A percentile compares a stretch with the other conserved stretches of the same genome.
Evolutionary conservation across 1,139 yeast species (phyloP).

Genomic region (Geotrichum citri-aurantii): DNA sequence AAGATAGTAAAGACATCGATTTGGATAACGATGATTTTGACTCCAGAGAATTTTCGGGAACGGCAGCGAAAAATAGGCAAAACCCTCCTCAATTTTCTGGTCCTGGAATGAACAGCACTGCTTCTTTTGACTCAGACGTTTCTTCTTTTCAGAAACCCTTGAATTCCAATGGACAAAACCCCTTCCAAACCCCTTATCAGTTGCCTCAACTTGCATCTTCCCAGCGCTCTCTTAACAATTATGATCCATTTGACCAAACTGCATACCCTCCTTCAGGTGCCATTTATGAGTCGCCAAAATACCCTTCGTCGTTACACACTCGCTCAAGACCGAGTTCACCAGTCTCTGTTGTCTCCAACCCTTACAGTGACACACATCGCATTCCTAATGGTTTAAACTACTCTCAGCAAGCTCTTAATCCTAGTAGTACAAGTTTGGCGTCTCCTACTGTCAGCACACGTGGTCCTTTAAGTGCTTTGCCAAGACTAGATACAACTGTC

Average conservation of each 20-base stretch:
- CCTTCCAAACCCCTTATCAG: conserved; percentile 10
- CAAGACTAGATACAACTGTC: background rate
- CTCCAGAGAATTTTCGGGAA: conserved; percentile 2
- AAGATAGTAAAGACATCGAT: conserved; percentile 33
- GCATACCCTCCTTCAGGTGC: conserved; percentile 17
- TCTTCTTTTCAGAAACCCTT: conserved; percentile 9
- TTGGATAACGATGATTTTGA: conserved; percentile 27
- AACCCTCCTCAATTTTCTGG: background rate
- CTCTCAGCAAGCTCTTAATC: conserved; percentile 12
- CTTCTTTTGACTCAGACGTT: conserved; percentile 5
- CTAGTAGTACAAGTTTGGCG: conserved; percentile 8
- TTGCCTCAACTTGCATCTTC: conserved; percentile 14
- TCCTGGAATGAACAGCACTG: background rate
- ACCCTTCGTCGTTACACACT: conserved; percentile 10
- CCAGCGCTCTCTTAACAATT: conserved; percentile 12
- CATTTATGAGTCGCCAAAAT: conserved; percentile 12
- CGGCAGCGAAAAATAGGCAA: conserved; percentile 16
- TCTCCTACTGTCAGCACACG: background rate
- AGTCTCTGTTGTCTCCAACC: conserved; percentile 7
- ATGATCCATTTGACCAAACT: conserved; percentile 13
- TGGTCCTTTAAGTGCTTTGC: background rate
- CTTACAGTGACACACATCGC: conserved; percentile 12
- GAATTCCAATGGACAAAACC: conserved; percentile 3
- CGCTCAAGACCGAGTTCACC: conserved; percentile 13
- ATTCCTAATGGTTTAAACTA: background rate